phyloP scores from a whole-genome alignment of 208 protist species.

The Balamuthia mandrillaris region DNA sequence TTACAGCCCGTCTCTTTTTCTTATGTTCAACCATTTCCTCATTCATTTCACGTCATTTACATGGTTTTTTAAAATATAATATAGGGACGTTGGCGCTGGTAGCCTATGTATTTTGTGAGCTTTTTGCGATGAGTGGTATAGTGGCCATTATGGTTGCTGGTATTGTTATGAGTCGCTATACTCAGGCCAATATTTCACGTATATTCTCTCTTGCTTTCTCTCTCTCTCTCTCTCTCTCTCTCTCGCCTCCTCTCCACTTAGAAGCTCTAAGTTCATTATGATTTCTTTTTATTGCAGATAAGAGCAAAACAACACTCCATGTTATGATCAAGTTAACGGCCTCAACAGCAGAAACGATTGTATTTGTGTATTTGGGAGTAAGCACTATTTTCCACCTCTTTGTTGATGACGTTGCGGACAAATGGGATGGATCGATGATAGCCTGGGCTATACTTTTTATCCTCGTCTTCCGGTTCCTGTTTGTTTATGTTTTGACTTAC shows the following conservation, averaged over 20 bases:
- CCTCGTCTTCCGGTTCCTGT: not conserved
- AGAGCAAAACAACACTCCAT: not conserved
- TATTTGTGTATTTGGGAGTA: not conserved
- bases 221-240: too few relatives aligned
- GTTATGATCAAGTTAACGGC: not conserved
- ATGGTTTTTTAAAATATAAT: too few relatives aligned
- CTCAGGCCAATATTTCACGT: not conserved
- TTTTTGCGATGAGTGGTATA: not conserved
- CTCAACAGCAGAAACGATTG: not conserved
- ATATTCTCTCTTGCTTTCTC: too few relatives aligned
- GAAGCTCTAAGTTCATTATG: too few relatives aligned
- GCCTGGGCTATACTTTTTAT: slow-evolving; percentile 7
- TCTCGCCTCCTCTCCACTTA: too few relatives aligned
- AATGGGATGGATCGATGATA: too few relatives aligned
- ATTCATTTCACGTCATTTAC: not conserved
- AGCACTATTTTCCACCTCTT: not conserved
- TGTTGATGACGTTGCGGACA: not conserved
- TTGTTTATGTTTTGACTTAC: not conserved
- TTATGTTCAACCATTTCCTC: not conserved
- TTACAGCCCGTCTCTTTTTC: not conserved
- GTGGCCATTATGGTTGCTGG: not conserved
- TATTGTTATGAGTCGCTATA: not conserved
- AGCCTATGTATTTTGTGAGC: not conserved
- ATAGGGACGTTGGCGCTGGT: not conserved
- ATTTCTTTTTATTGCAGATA: too few relatives aligned